Evolutionary conservation across 108 stramenopile species (phyloP), one percentile per base, ranked within the genome.

Genomic region (Conticribra weissflogii): DNA sequence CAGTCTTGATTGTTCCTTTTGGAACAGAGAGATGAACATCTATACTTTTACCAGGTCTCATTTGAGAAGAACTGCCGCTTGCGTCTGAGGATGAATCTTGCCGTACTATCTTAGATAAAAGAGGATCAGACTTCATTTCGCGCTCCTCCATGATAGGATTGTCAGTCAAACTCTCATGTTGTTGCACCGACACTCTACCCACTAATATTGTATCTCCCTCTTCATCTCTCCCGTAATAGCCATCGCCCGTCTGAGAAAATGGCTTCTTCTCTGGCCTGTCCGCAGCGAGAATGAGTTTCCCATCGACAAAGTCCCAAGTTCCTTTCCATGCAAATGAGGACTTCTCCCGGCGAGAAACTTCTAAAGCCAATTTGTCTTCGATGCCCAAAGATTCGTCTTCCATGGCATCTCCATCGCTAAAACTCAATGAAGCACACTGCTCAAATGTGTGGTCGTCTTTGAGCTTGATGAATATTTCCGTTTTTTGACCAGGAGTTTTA

Each of bases 1-100:
- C 92, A 19, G 86, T 76, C 50, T 88, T 82, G 54, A 93, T 83
- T 28, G 78, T 74, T 1, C 92, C 92, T 50, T 81, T 80, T 17
- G 91, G 91, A 21, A 93, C 88, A 14, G 88, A 86, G 15, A 93
- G 70, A 64, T 89, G 78, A 1, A 89, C 83, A 50, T 89, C 91
- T 24, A 74, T 68, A 19, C 27, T 61, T 31, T 36, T 63, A 17
- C 58, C 16, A 30, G 55, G 58, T 30, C 32, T 41, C 51, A 21
- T 22, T 54, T 27, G 12, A 29, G 60, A 16, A 36, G 54, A 4
- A 8, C 15, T 23, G 12, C 52, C 3, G 76, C 49, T 3, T 57
- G 49, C 0, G 51, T 15, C 22, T 9, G 14, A 32, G 57, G 17
- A 17, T 50, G 58, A 21, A 66, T 34, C 18, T 66, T 19, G 14